phyloP scores from a whole-genome alignment of 2,329 filamentous ascomycete genomes.

The Alternaria sp. region DNA sequence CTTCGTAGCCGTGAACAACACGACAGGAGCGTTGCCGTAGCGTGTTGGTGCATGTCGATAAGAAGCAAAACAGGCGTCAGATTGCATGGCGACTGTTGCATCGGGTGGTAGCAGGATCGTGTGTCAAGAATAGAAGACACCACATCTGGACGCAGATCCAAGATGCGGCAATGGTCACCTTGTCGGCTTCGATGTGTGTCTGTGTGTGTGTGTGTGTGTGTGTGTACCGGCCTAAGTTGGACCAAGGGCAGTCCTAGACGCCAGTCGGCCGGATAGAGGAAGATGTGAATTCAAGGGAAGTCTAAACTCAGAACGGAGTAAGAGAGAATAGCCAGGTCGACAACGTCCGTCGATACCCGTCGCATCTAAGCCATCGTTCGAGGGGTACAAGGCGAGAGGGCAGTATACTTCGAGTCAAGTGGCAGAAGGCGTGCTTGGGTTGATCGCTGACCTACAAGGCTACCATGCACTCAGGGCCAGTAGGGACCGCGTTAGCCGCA shows the following conservation, averaged over 20 bases:
- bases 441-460: slow-evolving; percentile 38
- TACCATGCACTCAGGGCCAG: slow-evolving; percentile 29
- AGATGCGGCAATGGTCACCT: slow-evolving; percentile 16
- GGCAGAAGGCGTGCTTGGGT: slow-evolving; percentile 44
- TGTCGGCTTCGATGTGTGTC: slow-evolving; percentile 9
- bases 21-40: slow-evolving; percentile 35
- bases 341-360: slow-evolving; percentile 37
- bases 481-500: slow-evolving; percentile 33
- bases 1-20: slow-evolving; percentile 36
- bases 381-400: slow-evolving; percentile 43
- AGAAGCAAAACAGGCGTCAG: slow-evolving; percentile 30
- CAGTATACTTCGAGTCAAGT: slow-evolving; percentile 41
- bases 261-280: slow-evolving; percentile 34
- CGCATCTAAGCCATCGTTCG: slow-evolving; percentile 34
- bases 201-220: slow-evolving; percentile 25
- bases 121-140: slow-evolving; percentile 13
- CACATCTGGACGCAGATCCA: background rate
- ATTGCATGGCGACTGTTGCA: slow-evolving; percentile 29
- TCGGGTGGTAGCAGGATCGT: slow-evolving; percentile 23
- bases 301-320: slow-evolving; percentile 28
- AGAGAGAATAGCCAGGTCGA: slow-evolving; percentile 40
- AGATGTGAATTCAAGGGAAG: slow-evolving; percentile 11
- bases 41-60: slow-evolving; percentile 41
- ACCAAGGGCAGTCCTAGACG: slow-evolving; percentile 33
- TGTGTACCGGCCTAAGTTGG: background rate